Percentiles rank a stretch among this genome's conserved stretches.
Conservation (phyloP, 2,329 filamentous ascomycete genomes). For the Calonectria pseudoreteaudii region DNA sequence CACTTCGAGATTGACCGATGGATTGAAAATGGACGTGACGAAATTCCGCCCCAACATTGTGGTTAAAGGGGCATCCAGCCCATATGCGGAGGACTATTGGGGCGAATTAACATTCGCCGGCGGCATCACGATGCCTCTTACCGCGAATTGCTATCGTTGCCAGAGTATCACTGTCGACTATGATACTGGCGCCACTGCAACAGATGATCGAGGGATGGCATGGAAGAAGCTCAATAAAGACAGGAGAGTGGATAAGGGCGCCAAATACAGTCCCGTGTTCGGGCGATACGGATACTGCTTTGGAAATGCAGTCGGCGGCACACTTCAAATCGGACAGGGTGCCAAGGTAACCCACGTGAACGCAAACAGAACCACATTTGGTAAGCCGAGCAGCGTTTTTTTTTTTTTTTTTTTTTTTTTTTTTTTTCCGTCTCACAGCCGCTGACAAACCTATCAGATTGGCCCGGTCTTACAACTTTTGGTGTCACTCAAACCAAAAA, state of each 20-base stretch:
- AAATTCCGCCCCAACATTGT: slow-evolving; percentile 43
- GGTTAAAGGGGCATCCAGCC: slow-evolving; percentile 29
- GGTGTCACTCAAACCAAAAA: slow-evolving; percentile 29
- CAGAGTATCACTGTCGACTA: slow-evolving; percentile 43
- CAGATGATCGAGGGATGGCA: slow-evolving; percentile 32
- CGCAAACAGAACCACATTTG: slow-evolving; percentile 32
- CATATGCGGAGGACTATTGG: slow-evolving; percentile 39
- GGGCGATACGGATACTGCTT: slow-evolving; percentile 41
- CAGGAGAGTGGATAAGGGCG: slow-evolving; percentile 35
- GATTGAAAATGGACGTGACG: slow-evolving; percentile 35
- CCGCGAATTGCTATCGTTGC: slow-evolving; percentile 38
- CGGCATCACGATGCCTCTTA: slow-evolving; percentile 33
- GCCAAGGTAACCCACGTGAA: slow-evolving; percentile 30
- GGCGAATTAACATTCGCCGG: slow-evolving; percentile 32
- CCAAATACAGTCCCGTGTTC: slow-evolving; percentile 41
- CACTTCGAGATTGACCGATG: slow-evolving; percentile 25
- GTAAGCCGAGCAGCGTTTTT: slow-evolving; percentile 15
- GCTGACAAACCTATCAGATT: slow-evolving; percentile 26
- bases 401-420: too few species aligned
- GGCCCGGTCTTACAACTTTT: slow-evolving; percentile 32
- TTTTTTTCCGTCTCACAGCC: rapidly evolving
- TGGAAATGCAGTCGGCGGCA: slow-evolving; percentile 14
- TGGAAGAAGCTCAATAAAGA: slow-evolving; percentile 44
- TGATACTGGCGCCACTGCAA: slow-evolving; percentile 32
- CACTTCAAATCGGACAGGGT: slow-evolving; percentile 24